phyloP scores from a whole-genome alignment of 2,329 filamentous ascomycete species.

The Beauveria scarabaeidicola region DNA sequence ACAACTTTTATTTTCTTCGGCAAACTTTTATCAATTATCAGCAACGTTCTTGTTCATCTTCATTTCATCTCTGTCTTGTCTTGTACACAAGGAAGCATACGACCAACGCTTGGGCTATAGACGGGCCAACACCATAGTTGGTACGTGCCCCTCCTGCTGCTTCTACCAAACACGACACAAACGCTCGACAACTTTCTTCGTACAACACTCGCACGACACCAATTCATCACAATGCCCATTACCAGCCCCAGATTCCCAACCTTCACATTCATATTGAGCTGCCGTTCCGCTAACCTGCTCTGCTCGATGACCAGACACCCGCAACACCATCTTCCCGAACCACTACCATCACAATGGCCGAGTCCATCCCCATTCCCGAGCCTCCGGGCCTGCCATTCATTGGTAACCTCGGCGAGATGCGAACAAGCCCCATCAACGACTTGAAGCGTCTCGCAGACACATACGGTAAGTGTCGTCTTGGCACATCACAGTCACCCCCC shows the following conservation, averaged over 20 bases:
- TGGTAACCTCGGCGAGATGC: slow-evolving; percentile 57
- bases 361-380: slow-evolving; percentile 46
- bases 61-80: not conserved
- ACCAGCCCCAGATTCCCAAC: not conserved
- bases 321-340: not conserved
- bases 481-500: not conserved
- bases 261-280: not conserved
- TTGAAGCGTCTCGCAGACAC: slow-evolving; percentile 50
- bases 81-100: not conserved
- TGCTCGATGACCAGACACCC: not conserved
- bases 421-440: slow-evolving; percentile 47
- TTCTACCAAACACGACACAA: not conserved
- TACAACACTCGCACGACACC: not conserved
- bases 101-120: not conserved
- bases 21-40: not conserved
- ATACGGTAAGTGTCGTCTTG: slow-evolving; percentile 45
- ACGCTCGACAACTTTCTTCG: not conserved
- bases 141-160: not conserved
- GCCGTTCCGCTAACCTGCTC: not conserved
- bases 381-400: slow-evolving; percentile 56
- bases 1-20: not conserved
- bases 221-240: not conserved
- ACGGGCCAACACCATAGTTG: not conserved
- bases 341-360: slow-evolving; percentile 21
- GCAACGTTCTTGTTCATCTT: not conserved